Evolutionary conservation across 2,329 filamentous ascomycete species (phyloP), one percentile per base, ranked within the genome.

Genomic region (Metarhizium sp.): DNA sequence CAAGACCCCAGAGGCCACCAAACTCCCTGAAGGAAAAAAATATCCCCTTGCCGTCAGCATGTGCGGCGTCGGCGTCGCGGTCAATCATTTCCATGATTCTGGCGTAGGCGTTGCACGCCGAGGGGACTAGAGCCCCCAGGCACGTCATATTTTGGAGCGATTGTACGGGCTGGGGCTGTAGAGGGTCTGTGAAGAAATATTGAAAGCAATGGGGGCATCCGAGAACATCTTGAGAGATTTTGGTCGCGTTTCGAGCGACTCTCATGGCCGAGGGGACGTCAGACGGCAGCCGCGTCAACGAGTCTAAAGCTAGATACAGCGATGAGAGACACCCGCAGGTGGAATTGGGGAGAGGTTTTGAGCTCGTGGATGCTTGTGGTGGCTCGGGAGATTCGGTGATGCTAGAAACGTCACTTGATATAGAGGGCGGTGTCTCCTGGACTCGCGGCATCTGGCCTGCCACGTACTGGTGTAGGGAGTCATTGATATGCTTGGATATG

Each of bases 131-230:
- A 2, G 80, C 76, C 6, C 75, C 79, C 4, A 85, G 69, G 53
- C 82, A 72, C 80, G 84, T 84, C 51, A 78, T 71, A 62, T 75
- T 83, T 63, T 85, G 82, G 58, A 81, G 79, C 34, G 72, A 61
- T 52, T 79, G 75, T 52, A 82, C 73, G 25, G 75, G 71, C 1
- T 72, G 69, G 1, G 69, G 64, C 34, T 66, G 59, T 30, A 60
- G 59, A 1, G 67, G 60, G 6, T 75, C 70, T 7, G 69, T 62
- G 16, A 72, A 49, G 36, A 71, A 55, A 38, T 70, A 66, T 29
- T 71, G 67, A 52, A 74, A 75, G 67, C 82, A 85, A 16, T 66
- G 59, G 1, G 70, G 63, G 62, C 82, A 85, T 59, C 73, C 70
- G 51, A 82, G 73, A 18, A 76, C 73, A 42, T 78, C 69, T 63